Evolutionary conservation across 208 protist genomes (phyloP), one percentile per base, ranked within the genome.

Genomic region (Naegleria lovaniensis): DNA sequence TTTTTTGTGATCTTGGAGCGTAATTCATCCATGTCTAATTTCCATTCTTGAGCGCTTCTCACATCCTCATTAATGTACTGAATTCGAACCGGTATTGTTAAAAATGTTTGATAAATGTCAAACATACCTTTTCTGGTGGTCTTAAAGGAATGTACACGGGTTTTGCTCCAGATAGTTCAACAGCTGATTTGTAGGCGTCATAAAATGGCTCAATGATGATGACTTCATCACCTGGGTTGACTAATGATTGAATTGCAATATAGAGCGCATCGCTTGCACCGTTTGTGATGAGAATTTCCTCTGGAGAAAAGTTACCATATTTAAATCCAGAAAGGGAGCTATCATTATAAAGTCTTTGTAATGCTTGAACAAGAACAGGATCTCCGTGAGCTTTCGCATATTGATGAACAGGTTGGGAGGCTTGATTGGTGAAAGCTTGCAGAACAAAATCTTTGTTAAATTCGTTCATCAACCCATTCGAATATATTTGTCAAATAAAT

Each of bases 131-230:
- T 22, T 84, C 39, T 76, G 88, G 13, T 43, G 39, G 4, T 83
- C 92, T 93, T 0, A 98, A 93, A 29, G 95, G 93, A 22, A 97
- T 94, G 92, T 95, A 97, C 48, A 93, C 93, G 5, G 95, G 92
- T 13, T 95, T 91, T 58, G 95, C 97, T 48, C 95, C 96, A 38
- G 92, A 93, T 59, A 97, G 89, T 43, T 94, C 67, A 41, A 96
- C 93, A 59, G 95, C 95, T 91, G 92, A 92, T 83, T 67, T 91
- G 91, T 98, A 98, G 0, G 93, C 94, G 91, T 98, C 97, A 94
- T 96, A 98, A 91, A 95, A 98, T 11, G 97, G 97, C 93, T 98
- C 96, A 29, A 98, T 94, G 16, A 97, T 91, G 41, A 98, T 94
- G 0, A 98, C 95, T 88, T 98, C 97, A 88, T 98, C 97, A 13